phyloP scores from a whole-genome alignment of 495 filamentous ascomycete species.

The Aspergillus ostianus region DNA sequence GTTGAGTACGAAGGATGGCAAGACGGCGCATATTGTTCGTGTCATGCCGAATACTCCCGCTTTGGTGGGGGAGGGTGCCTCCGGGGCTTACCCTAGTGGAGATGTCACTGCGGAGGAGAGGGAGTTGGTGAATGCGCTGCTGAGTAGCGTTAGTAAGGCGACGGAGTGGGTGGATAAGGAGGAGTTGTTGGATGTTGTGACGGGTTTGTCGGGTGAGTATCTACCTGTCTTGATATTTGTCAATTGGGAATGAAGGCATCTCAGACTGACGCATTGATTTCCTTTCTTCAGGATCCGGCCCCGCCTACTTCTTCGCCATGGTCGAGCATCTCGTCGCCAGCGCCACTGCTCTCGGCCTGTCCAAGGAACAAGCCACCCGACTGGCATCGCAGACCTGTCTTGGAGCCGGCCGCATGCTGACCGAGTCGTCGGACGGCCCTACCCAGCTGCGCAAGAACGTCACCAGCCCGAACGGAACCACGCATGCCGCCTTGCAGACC shows the following conservation, averaged over 20 bases:
- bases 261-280: neutral
- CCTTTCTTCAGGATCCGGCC: constrained; percentile 34
- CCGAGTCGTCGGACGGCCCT: constrained; percentile 34
- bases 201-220: constrained; percentile 39
- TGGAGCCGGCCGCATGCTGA: constrained; percentile 43
- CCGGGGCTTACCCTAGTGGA: constrained; percentile 29
- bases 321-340: constrained; percentile 42
- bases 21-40: constrained; percentile 31
- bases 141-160: constrained; percentile 38
- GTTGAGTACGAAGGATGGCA: constrained; percentile 28
- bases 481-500: constrained; percentile 37
- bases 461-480: constrained; percentile 45
- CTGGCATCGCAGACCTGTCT: constrained; percentile 42
- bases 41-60: constrained; percentile 47
- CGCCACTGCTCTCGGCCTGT: constrained; percentile 36
- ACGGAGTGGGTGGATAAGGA: constrained; percentile 44
- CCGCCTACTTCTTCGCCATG: constrained; percentile 47
- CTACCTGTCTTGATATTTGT: neutral
- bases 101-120: constrained; percentile 35
- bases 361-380: constrained; percentile 40
- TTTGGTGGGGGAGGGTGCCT: constrained; percentile 38
- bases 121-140: constrained; percentile 33
- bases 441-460: constrained; percentile 43
- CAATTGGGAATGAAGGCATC: neutral
- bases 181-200: constrained; percentile 41